Evolutionary conservation across 1,139 yeast genomes (phyloP), one percentile per base, ranked within the genome.

Genomic region (Trichomonascaceae sp.): DNA sequence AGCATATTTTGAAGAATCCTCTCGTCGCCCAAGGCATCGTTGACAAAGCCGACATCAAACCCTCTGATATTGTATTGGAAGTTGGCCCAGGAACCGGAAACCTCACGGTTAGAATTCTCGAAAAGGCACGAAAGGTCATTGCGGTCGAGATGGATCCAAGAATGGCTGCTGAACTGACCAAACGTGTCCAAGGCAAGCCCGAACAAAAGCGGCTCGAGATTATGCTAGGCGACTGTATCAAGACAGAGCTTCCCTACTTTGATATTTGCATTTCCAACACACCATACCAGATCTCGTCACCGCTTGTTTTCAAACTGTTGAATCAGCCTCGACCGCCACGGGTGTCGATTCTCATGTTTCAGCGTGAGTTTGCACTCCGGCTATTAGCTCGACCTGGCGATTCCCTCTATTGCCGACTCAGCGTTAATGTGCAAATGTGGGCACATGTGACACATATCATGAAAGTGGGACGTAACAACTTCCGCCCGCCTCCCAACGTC

Each of bases 31-130:
- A 89, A 56, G 97, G 96, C 9, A 89, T 89, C 51, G 98, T 89
- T 25, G 98, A 89, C 57, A 92, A 92, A 53, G 97, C 98, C 2
- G 80, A 74, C 29, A 78, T 89, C 41, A 79, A 75, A 48, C 97
- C 97, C 2, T 78, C 93, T 29, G 99, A 89, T 52, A 73, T 74
- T 5, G 97, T 89, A 2, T 65, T 89, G 31, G 99, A 89, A 64
- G 96, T 89, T 36, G 99, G 99, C 51, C 98, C 99, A 1, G 99
- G 99, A 72, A 89, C 99, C 0, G 99, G 99, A 62, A 89, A 89
- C 54, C 67, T 89, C 59, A 92, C 99, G 0, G 94, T 89, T 26
- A 69, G 93, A 42, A 92, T 89, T 32, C 60, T 89, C 35, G 97
- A 89, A 48, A 80, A 85, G 54, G 97, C 97, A 1, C 69, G 84